These are phyloP conservation scores for Monilinia vaccinii-corymbosi DNA, from an alignment of 2,329 filamentous ascomycete genomes.

Conservation along the genomic window DNA sequence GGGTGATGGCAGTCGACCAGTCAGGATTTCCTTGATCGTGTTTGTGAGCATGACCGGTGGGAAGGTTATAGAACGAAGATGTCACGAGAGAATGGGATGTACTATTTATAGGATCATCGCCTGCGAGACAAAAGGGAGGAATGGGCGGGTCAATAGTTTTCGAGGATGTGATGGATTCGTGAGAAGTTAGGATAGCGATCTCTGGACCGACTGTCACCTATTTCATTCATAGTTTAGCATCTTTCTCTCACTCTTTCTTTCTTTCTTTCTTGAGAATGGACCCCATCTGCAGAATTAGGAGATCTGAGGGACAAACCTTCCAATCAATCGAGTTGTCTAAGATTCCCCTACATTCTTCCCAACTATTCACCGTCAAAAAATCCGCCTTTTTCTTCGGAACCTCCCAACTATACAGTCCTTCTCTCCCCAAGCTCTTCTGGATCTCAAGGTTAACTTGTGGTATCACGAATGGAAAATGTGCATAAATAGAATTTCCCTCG, in stretches of 20 bases:
- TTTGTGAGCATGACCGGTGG: neutral
- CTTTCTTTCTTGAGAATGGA: neutral
- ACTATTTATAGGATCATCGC: neutral
- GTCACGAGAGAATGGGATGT: neutral
- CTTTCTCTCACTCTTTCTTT: neutral
- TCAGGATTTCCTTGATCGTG: neutral
- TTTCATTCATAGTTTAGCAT: neutral
- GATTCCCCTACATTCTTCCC: neutral
- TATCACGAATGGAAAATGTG: slow-evolving; percentile 51
- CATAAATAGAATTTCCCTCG: slow-evolving; percentile 66
- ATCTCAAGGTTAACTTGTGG: slow-evolving; percentile 64
- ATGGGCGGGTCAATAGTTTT: neutral
- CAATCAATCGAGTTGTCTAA: slow-evolving; percentile 17
- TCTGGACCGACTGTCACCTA: neutral
- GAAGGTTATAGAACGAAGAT: neutral
- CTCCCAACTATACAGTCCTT: slow-evolving; percentile 21
- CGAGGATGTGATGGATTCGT: neutral
- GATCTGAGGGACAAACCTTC: neutral
- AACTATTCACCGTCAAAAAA: neutral
- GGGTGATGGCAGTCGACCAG: neutral
- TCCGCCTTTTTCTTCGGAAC: slow-evolving; percentile 17
- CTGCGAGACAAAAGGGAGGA: neutral
- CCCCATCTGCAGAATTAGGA: neutral
- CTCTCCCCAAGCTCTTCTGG: slow-evolving; percentile 46
- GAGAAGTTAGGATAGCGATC: neutral